Conservation (phyloP, 345 rosid species). For the Populus pruinosa region DNA sequence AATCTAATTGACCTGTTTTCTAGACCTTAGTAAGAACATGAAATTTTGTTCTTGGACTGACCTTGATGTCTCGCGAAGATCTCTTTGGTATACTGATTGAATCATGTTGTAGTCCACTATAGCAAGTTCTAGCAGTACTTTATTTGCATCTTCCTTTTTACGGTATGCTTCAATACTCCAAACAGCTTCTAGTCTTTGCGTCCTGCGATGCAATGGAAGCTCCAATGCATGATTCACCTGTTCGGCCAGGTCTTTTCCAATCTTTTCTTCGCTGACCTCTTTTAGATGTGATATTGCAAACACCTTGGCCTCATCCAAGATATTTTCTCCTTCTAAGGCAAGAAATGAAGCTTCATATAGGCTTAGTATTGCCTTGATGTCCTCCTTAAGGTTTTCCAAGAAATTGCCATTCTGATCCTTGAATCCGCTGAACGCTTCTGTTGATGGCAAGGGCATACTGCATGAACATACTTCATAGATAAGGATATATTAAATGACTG, state of each 20-base stretch:
- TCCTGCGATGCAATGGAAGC: constrained; percentile 19
- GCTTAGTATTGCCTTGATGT: constrained; percentile 23
- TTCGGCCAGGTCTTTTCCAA: not conserved
- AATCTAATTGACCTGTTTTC: not conserved
- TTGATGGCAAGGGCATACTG: not conserved
- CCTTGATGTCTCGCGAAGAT: constrained; percentile 18
- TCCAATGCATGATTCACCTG: constrained; percentile 17
- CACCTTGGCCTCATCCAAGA: constrained; percentile 4
- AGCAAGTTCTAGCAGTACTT: constrained; percentile 18
- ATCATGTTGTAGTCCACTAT: constrained; percentile 20
- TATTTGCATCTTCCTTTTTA: constrained; percentile 7
- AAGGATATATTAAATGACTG: not conserved
- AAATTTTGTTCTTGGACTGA: not conserved
- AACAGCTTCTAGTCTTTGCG: constrained; percentile 7
- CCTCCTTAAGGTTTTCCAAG: not conserved
- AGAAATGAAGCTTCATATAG: constrained; percentile 30
- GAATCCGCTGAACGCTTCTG: constrained; percentile 23
- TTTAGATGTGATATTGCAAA: not conserved
- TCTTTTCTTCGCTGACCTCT: not conserved
- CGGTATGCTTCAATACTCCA: constrained; percentile 20
- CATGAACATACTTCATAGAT: not conserved
- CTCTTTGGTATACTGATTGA: constrained; percentile 15
- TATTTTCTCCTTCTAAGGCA: not conserved
- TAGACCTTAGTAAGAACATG: not conserved
- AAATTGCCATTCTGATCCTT: constrained; percentile 25